Conservation (phyloP, 306 rosid species). For the Corylus heterophylla region DNA sequence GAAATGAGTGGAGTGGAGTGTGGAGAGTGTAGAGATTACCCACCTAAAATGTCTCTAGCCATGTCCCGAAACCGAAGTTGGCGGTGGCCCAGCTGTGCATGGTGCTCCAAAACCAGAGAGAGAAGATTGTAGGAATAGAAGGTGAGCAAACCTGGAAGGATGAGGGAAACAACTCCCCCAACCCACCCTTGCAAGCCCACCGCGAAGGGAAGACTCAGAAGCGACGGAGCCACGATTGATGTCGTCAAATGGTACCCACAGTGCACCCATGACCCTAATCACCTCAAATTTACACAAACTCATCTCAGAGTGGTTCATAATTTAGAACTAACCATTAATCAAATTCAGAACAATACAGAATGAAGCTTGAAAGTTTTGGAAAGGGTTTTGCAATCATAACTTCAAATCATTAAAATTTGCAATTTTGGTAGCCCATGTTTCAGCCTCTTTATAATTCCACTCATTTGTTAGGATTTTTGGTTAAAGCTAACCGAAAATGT, state of each 20-base stretch:
- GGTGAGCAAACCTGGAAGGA: constrained; percentile 25
- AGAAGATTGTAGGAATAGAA: constrained; percentile 51
- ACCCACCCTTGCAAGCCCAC: constrained; percentile 44
- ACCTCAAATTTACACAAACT: background rate
- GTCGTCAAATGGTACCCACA: constrained; percentile 53
- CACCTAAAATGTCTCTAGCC: constrained; percentile 42
- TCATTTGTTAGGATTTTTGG: too few species aligned
- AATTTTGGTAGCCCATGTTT: too few species aligned
- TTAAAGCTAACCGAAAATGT: too few species aligned
- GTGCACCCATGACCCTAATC: constrained; percentile 50
- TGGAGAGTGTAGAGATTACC: background rate
- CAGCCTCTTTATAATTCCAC: too few species aligned
- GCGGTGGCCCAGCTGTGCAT: constrained; percentile 37
- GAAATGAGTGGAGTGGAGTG: too few species aligned
- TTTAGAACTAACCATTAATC: background rate
- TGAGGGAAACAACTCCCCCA: constrained; percentile 39
- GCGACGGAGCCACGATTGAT: constrained; percentile 38
- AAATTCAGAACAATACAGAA: background rate
- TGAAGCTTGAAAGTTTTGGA: too few species aligned
- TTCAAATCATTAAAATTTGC: too few species aligned
- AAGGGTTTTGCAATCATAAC: too few species aligned
- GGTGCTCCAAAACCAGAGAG: constrained; percentile 46
- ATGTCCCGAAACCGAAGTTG: constrained; percentile 48
- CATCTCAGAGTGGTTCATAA: too few species aligned
- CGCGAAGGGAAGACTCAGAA: constrained; percentile 42